Percentiles rank a stretch among this genome's conserved stretches.
Conservation (phyloP, 139 green algal genomes). For the Eudorina sp. region DNA sequence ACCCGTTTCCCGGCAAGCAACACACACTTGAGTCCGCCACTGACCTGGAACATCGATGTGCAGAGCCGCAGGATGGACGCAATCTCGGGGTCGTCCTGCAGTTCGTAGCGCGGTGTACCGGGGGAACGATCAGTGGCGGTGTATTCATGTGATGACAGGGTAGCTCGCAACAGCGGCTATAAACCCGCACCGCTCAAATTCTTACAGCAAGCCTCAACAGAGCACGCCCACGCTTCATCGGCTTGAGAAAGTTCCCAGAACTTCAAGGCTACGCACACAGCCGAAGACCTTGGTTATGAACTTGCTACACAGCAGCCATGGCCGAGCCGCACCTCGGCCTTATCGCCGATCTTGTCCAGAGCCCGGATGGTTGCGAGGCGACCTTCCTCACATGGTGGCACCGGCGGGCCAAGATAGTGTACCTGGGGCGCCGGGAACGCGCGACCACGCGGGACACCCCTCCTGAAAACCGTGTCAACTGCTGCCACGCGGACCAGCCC, state of each 20-base stretch:
- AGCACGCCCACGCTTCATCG: too few relatives aligned
- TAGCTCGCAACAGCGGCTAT: too few relatives aligned
- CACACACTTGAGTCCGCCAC: too few relatives aligned
- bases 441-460: background rate
- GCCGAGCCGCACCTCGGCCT: conserved; percentile 28
- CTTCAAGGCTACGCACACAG: too few relatives aligned
- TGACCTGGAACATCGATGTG: conserved; percentile 48
- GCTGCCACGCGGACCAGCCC: background rate
- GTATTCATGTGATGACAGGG: too few relatives aligned
- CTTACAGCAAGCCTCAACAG: too few relatives aligned
- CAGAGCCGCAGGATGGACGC: conserved; percentile 61
- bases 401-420: conserved; percentile 61
- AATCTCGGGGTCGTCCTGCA: conserved; percentile 60
- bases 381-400: conserved; percentile 57
- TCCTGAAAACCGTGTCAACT: background rate
- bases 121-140: too few relatives aligned
- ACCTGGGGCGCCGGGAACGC: conserved; percentile 24
- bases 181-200: too few relatives aligned
- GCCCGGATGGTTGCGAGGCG: conserved; percentile 51
- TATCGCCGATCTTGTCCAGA: conserved; percentile 41
- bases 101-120: background rate
- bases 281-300: too few relatives aligned
- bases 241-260: too few relatives aligned
- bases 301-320: too few relatives aligned
- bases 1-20: too few relatives aligned